Evolutionary conservation across 2,329 filamentous ascomycete genomes (phyloP).

Genomic region (Aspergillus piperis): DNA sequence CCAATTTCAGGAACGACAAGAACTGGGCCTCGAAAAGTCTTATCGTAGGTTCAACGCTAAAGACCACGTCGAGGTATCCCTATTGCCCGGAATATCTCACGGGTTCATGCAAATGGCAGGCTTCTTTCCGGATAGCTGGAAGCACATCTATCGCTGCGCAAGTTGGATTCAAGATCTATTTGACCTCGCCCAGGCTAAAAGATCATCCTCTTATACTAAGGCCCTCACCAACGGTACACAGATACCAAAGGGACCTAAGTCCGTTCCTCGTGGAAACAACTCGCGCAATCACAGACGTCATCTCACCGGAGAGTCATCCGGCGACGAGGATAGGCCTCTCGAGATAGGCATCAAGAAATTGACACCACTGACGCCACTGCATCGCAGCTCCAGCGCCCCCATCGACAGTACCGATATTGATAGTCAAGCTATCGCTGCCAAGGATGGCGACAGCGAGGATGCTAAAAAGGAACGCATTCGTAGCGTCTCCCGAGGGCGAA

Average conservation of each 20-base stretch:
- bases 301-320: conserved; percentile 62
- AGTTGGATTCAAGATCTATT: conserved; percentile 83
- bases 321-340: conserved; percentile 76
- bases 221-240: conserved; percentile 6
- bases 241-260: conserved; percentile 6
- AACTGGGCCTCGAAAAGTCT: conserved; percentile 56
- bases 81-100: conserved; percentile 88
- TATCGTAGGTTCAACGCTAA: conserved; percentile 67
- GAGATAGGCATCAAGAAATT: conserved; percentile 70
- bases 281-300: conserved; percentile 50
- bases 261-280: conserved; percentile 14
- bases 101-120: conserved; percentile 91
- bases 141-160: conserved; percentile 75
- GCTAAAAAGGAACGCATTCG: background rate
- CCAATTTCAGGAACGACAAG: conserved; percentile 57
- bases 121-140: conserved; percentile 88
- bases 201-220: conserved; percentile 21
- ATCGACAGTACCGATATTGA: background rate
- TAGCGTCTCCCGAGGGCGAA: conserved; percentile 16
- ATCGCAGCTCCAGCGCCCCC: conserved; percentile 3
- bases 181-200: conserved; percentile 25
- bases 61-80: conserved; percentile 75
- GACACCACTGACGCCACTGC: conserved; percentile 20
- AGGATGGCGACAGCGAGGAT: conserved; percentile 10
- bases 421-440: too few species aligned